phyloP scores from a whole-genome alignment of 2,329 filamentous ascomycete genomes.

The Volutella citrinella region DNA sequence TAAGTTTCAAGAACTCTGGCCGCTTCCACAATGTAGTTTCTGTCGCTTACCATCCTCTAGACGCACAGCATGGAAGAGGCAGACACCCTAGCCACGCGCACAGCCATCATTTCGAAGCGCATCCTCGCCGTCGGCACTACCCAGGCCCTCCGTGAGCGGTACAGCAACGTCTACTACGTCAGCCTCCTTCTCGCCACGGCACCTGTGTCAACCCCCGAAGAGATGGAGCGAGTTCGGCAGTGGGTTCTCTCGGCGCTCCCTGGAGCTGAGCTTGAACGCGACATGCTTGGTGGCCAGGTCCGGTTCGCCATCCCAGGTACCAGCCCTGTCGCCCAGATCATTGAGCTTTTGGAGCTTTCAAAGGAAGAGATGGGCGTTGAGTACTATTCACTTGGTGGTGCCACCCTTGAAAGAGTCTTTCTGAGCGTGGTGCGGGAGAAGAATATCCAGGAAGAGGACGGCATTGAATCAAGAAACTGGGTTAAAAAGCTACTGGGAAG shows the following conservation, averaged over 20 bases:
- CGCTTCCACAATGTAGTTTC: too few relatives aligned
- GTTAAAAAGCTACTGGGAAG: too few relatives aligned
- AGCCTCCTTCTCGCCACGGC: constrained; percentile 59
- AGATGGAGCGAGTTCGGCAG: constrained; percentile 53
- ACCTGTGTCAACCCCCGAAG: constrained; percentile 51
- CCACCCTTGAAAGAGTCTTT: constrained; percentile 69
- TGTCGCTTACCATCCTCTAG: not conserved
- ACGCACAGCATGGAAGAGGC: constrained; percentile 93
- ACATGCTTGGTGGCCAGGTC: constrained; percentile 60
- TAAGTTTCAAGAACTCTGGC: constrained; percentile 6
- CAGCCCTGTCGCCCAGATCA: constrained; percentile 27
- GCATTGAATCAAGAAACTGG: too few relatives aligned
- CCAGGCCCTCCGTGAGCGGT: constrained; percentile 52
- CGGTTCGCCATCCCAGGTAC: constrained; percentile 20
- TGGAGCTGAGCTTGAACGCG: constrained; percentile 52
- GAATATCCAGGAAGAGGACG: constrained; percentile 30
- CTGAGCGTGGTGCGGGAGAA: constrained; percentile 64
- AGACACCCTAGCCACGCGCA: constrained; percentile 73
- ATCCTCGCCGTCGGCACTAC: constrained; percentile 62
- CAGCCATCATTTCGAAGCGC: constrained; percentile 33
- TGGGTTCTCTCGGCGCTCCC: constrained; percentile 54
- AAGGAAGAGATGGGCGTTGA: constrained; percentile 57
- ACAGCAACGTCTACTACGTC: constrained; percentile 61
- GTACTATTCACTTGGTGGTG: constrained; percentile 64
- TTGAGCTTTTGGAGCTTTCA: constrained; percentile 50